phyloP scores from a whole-genome alignment of 169 alveolate species.

The Neospora caninum region DNA sequence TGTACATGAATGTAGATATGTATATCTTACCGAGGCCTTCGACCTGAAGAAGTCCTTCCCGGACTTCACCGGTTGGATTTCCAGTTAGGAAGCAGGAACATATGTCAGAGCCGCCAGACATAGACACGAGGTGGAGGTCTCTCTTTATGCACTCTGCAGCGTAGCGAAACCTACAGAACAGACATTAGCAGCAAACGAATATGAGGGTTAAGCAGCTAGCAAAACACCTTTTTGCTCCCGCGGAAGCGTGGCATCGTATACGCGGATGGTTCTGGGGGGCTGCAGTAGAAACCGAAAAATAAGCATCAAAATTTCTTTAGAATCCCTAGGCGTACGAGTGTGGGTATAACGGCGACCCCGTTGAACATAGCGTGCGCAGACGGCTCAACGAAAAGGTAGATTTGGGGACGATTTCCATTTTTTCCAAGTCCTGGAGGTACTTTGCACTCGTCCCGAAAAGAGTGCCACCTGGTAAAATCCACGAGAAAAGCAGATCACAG shows the following conservation, averaged over 20 bases:
- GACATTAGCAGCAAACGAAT: not conserved
- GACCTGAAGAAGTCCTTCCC: conserved; percentile 15
- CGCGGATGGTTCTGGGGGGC: no score
- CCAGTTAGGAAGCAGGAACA: conserved; percentile 49
- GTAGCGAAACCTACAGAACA: not conserved
- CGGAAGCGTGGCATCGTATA: no score
- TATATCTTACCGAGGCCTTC: conserved; percentile 4
- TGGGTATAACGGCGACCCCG: conserved; percentile 22
- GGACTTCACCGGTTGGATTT: conserved; percentile 23
- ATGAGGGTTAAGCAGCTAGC: not conserved
- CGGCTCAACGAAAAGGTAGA: not conserved
- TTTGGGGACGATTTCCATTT: not conserved
- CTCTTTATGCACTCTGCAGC: not conserved
- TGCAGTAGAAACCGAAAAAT: no score
- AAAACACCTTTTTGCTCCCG: no score
- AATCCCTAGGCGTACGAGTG: not conserved
- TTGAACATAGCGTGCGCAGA: conserved; percentile 18
- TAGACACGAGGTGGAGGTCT: conserved; percentile 41
- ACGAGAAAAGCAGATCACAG: no score
- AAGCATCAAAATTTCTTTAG: not conserved
- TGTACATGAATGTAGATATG: not conserved
- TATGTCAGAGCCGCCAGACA: conserved; percentile 61
- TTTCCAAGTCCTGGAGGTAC: not conserved
- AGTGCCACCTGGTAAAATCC: not conserved
- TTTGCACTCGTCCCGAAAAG: conserved; percentile 24